Base-by-base conservation (phyloP, 805 yeast genomes). In the Starmerella cellae region DNA sequence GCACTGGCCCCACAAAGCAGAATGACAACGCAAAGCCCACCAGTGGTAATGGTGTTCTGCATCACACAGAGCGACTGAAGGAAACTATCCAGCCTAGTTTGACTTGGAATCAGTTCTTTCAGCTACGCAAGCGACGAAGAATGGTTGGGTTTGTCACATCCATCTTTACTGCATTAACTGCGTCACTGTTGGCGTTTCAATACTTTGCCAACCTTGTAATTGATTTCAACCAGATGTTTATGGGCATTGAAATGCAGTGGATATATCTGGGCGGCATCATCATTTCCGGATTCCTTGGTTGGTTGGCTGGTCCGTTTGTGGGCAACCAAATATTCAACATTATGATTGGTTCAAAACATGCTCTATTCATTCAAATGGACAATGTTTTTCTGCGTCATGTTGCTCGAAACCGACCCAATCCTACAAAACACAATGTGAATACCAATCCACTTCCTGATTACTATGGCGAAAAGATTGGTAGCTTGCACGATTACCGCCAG, bases 361-460 rank as follows among this genome's bases (percentile, higher is more conserved):
- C 51, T 24, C 44, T 50, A 9, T 62, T 60, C 43, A 32, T 40
- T 26, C 39, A 60, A 39, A 87, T 81, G 64, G 85, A 88, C 57
- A 72, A 76, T 50, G 67, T 71, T 31, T 91, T 88, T 54, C 67
- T 88, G 59, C 71, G 72, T 50, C 88, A 75, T 57, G 71, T 91
- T 49, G 74, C 73, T 53, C 68, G 68, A 44, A 80, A 84, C 62
- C 71, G 98, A 55, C 96, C 87, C 24, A 94, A 91, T 65, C 95
- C 98, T 18, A 73, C 87, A 17, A 75, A 81, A 43, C 95, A 87
- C 64, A 75, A 85, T 56, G 50, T 46, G 21, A 79, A 85, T 63
- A 47, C 61, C 27, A 91, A 88, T 63, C 97, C 97, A 13, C 94
- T 91, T 37, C 95, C 96, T n/a, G 98, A 91, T 62, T 91, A 85